Base-by-base conservation (phyloP, 2,329 filamentous ascomycete species). In the Mariannaea sp. region DNA sequence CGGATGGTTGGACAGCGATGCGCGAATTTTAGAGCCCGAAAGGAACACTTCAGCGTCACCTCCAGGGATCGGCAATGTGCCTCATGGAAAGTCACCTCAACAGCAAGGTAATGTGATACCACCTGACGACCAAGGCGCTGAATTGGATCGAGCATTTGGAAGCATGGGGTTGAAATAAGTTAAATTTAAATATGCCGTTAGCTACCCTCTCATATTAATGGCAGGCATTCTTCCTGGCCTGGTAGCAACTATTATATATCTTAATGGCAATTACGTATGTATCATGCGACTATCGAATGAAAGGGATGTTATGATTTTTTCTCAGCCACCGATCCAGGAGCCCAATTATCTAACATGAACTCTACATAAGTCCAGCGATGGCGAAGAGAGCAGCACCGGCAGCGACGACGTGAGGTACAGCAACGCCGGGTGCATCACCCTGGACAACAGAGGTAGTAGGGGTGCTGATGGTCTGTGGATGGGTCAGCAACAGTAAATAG, bases 1-100 rank as follows among this genome's bases (percentile, higher is more conserved):
- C 0, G 89, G 90, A 1, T 94, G 89, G 87, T 73, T 93, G 62
- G 89, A 93, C 65, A 88, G 87, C 62, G 86, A 90, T 49, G 81
- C 83, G 44, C 77, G 84, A 47, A 73, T 93, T 41, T 70, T 93
- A 45, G 81, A 88, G 71, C 89, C 89, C 0, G 84, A 88, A 73
- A 80, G 77, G 64, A 65, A 26, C 8, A 74, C 72, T 26, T 64
- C 68, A 1, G 65, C 54, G 7, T 57, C 66, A 32, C 63, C 68
- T 9, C 65, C 67, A n/a, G 62, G 71, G 19, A 51, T 60, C 3
- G 69, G 44, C 27, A 52, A 49, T 27, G 29, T 55, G 9, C 56
- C 60, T 13, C 48, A 57, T 20, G 16, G 17, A 30, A 30, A 58
- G 42, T 55, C 27, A 49, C 38, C 7, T 27, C 67, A 59, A 35